Percentiles rank a stretch among this genome's conserved stretches.
These are phyloP conservation scores for Syzygium aqueum DNA, from an alignment of 345 rosid genomes.

Conservation along the genomic window DNA sequence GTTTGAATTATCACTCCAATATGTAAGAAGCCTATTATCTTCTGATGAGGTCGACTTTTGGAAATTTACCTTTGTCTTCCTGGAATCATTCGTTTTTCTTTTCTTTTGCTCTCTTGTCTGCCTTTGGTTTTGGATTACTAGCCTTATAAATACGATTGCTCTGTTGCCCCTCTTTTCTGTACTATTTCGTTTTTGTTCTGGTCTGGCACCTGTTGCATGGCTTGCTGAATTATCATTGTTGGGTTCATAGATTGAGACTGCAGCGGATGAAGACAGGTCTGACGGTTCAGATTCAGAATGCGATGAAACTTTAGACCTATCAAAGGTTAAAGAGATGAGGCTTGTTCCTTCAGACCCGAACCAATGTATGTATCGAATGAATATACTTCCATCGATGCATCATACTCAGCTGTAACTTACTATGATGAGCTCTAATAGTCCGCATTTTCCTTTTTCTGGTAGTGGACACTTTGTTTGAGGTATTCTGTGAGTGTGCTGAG, in stretches of 20 bases:
- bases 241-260: slow-evolving; percentile 61
- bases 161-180: not conserved
- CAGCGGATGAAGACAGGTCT: slow-evolving; percentile 42
- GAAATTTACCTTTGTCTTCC: not conserved
- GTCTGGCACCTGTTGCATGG: not conserved
- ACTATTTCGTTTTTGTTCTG: not conserved
- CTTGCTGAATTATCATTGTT: not conserved
- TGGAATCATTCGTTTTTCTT: not conserved
- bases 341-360: slow-evolving; percentile 79
- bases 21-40: not conserved
- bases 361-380: slow-evolving; percentile 35
- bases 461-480: slow-evolving; percentile 86
- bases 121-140: not conserved
- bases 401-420: not conserved
- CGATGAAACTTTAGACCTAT: slow-evolving; percentile 39
- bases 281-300: slow-evolving; percentile 59
- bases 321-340: slow-evolving; percentile 82
- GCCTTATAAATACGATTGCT: not conserved
- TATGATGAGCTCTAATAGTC: not conserved
- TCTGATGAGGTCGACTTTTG: not conserved
- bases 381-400: not conserved
- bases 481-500: slow-evolving; percentile 88
- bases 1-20: not conserved
- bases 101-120: not conserved
- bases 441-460: slow-evolving; percentile 4